Conservation (phyloP, 2,329 filamentous ascomycete genomes). For the Beauveria sp. region DNA sequence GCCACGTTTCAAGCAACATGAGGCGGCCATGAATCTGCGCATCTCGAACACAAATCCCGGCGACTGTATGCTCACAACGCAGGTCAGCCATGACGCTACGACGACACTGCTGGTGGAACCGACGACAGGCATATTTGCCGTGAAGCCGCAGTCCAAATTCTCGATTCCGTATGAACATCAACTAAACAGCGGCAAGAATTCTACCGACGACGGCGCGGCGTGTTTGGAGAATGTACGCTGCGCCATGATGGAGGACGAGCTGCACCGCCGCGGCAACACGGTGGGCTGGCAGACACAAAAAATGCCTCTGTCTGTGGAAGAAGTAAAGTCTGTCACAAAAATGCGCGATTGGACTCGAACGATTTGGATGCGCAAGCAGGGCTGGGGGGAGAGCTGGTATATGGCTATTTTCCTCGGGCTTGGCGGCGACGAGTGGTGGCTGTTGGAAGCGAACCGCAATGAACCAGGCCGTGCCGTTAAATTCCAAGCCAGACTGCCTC, state of each 20-base stretch:
- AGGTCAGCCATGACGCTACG: slow-evolving; percentile 56
- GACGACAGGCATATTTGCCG: slow-evolving; percentile 65
- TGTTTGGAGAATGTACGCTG: slow-evolving; percentile 57
- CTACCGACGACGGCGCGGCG: slow-evolving; percentile 47
- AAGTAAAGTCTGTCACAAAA: slow-evolving; percentile 53
- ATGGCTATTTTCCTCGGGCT: slow-evolving; percentile 63
- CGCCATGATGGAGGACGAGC: slow-evolving; percentile 51
- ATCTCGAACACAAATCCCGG: slow-evolving; percentile 55
- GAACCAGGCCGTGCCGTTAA: slow-evolving; percentile 19
- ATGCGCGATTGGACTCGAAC: slow-evolving; percentile 55
- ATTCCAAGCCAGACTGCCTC: slow-evolving; percentile 33
- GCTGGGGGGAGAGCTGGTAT: slow-evolving; percentile 68
- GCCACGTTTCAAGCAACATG: slow-evolving; percentile 52
- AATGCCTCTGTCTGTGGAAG: slow-evolving; percentile 42
- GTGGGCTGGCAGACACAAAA: slow-evolving; percentile 55
- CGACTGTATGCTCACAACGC: slow-evolving; percentile 60
- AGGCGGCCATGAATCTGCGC: slow-evolving; percentile 50
- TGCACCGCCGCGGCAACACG: slow-evolving; percentile 51
- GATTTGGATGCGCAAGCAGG: slow-evolving; percentile 60
- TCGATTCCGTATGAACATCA: slow-evolving; percentile 52
- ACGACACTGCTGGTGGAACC: slow-evolving; percentile 64
- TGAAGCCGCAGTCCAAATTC: slow-evolving; percentile 56
- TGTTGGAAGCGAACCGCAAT: slow-evolving; percentile 50
- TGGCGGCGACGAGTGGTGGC: slow-evolving; percentile 71
- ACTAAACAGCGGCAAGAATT: slow-evolving; percentile 53